Evolutionary conservation across 2,329 filamentous ascomycete species (phyloP).

Genomic region (Epichloe gansuensis): DNA sequence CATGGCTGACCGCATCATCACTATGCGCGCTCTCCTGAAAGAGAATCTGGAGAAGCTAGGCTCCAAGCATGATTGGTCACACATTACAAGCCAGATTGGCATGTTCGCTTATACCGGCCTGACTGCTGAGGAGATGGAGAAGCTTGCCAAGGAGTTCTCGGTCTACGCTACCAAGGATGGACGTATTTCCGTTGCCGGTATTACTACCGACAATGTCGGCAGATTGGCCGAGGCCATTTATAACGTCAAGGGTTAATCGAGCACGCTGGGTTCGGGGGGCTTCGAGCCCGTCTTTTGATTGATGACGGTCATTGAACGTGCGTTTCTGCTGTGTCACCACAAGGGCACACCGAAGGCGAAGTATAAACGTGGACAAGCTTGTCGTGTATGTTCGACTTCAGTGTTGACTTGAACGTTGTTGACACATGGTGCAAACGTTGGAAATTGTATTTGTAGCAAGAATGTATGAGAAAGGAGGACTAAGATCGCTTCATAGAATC

Average conservation of each 20-base stretch:
- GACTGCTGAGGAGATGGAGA: constrained; percentile 80
- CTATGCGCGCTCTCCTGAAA: constrained; percentile 90
- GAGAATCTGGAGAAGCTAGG: constrained; percentile 89
- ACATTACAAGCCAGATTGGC: constrained; percentile 97
- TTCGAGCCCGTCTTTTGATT: not conserved
- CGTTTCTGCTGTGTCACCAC: too few species aligned
- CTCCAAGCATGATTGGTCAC: constrained; percentile 94
- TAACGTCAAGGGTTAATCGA: constrained; percentile 58
- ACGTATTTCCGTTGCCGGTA: constrained; percentile 74
- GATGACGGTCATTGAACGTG: not conserved
- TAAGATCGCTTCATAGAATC: not conserved
- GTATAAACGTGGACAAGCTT: not conserved
- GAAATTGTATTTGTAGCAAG: not conserved
- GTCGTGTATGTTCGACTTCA: not conserved
- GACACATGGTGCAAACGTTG: not conserved
- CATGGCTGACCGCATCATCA: constrained; percentile 98
- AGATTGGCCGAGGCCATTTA: constrained; percentile 73
- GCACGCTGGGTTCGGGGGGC: not conserved
- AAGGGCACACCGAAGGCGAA: not conserved
- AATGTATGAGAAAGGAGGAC: not conserved
- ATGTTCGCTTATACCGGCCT: constrained; percentile 99
- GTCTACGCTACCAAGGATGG: constrained; percentile 95
- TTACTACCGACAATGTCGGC: constrained; percentile 66
- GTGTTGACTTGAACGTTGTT: not conserved
- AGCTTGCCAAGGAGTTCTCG: constrained; percentile 84